A percentile compares a stretch with the other conserved stretches of the same genome.
phyloP scores from a whole-genome alignment of 2,329 filamentous ascomycete species.

The Clarireedia sp. region DNA sequence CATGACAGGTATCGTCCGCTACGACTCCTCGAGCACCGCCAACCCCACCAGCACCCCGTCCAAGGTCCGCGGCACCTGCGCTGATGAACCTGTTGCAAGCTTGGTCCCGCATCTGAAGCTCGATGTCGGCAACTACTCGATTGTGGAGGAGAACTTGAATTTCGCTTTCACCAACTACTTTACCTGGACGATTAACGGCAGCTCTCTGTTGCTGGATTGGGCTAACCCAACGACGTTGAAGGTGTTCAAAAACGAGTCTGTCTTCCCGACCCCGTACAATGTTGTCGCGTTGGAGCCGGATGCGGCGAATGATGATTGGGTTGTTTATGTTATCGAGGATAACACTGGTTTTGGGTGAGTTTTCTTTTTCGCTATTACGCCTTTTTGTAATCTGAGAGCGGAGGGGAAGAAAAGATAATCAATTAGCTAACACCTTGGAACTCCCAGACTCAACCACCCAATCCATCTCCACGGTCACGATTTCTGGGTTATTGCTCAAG shows the following conservation, averaged over 20 bases:
- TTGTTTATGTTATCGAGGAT: conserved; percentile 26
- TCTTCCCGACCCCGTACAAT: conserved; percentile 27
- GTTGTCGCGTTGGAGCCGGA: conserved; percentile 12
- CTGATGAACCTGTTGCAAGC: conserved; percentile 24
- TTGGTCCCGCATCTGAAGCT: conserved; percentile 26
- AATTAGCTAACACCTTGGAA: background rate
- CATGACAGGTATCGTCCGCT: conserved; percentile 35
- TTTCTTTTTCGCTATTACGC: background rate
- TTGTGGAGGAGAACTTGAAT: conserved; percentile 13
- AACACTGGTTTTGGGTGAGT: conserved; percentile 14
- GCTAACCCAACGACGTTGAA: conserved; percentile 36
- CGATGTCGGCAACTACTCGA: conserved; percentile 16
- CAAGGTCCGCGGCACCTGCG: conserved; percentile 20
- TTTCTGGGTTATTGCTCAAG: conserved; percentile 41
- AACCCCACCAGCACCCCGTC: conserved; percentile 25
- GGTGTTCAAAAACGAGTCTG: conserved; percentile 26
- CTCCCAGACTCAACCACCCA: conserved; percentile 20
- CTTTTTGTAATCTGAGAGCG: background rate
- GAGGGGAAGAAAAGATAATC: background rate
- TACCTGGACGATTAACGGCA: conserved; percentile 43
- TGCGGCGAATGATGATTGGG: conserved; percentile 13
- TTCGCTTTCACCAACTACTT: conserved; percentile 30
- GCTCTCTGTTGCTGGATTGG: conserved; percentile 40
- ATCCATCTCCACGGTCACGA: conserved; percentile 46
- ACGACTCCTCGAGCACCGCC: conserved; percentile 30